Evolutionary conservation across 1,139 yeast species (phyloP).

Genomic region (Suhomyces ambrosiae): DNA sequence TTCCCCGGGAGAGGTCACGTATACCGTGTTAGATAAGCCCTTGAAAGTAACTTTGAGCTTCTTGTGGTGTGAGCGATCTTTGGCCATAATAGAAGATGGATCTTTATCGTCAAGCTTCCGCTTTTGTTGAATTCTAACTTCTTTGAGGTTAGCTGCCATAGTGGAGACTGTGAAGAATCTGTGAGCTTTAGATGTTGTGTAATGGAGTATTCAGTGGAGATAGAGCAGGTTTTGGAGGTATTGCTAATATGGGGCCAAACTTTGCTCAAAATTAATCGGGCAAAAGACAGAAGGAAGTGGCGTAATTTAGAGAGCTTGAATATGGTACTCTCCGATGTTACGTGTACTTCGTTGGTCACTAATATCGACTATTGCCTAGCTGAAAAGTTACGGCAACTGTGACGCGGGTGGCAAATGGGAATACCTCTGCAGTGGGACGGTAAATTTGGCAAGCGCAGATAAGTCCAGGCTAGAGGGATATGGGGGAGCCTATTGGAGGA

Average conservation of each 20-base stretch:
- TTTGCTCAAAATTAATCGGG: no score
- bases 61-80: constrained; percentile 11
- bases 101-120: constrained; percentile 34
- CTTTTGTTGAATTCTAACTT: constrained; percentile 27
- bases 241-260: no score
- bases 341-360: no score
- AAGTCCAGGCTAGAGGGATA: not conserved
- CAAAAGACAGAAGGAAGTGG: not conserved
- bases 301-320: no score
- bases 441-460: not conserved
- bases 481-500: constrained; percentile 2
- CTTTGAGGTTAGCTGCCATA: constrained; percentile 34
- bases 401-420: constrained; percentile 9
- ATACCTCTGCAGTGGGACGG: not conserved
- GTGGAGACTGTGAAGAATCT: no score
- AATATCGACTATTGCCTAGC: not conserved
- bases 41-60: constrained; percentile 17
- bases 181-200: not conserved
- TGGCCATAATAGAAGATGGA: constrained; percentile 11
- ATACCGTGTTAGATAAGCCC: constrained; percentile 7
- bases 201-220: not conserved
- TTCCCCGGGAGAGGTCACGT: constrained; percentile 5
- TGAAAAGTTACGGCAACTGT: constrained; percentile 1
- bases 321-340: no score
- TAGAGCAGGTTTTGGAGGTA: no score